Conservation (phyloP, 2,329 filamentous ascomycete species). For the Harringtonia lauricola region DNA sequence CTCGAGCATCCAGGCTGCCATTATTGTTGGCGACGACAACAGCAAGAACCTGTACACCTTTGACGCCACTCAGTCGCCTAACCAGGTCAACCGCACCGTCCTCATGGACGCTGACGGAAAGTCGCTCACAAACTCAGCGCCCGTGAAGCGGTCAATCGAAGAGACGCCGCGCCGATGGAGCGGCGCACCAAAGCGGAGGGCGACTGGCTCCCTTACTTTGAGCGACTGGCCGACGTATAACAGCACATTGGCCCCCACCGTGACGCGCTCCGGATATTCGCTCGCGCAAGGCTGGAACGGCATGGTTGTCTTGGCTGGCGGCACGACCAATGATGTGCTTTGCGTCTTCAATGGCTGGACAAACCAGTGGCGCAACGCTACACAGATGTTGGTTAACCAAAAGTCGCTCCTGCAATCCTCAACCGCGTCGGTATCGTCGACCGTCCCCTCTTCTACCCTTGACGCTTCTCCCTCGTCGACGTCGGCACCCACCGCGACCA, state of each 20-base stretch:
- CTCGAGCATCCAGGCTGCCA: conserved; percentile 43
- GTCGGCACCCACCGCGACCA: conserved; percentile 16
- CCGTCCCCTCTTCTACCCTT: conserved; percentile 1
- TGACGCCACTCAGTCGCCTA: conserved; percentile 63
- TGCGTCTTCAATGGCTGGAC: conserved; percentile 65
- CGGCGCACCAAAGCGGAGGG: conserved; percentile 5
- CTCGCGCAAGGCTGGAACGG: conserved; percentile 57
- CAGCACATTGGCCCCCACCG: conserved; percentile 54
- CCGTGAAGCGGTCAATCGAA: conserved; percentile 5
- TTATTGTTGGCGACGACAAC: conserved; percentile 63
- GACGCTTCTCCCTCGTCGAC: conserved; percentile 19
- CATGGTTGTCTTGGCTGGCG: conserved; percentile 68
- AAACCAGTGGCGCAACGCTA: conserved; percentile 71
- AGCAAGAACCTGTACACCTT: conserved; percentile 74
- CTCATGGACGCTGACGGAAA: conserved; percentile 51
- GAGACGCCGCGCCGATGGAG: conserved; percentile 21
- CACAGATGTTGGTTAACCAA: conserved; percentile 41
- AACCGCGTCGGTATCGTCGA: conserved; percentile 16
- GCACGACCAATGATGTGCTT: conserved; percentile 51
- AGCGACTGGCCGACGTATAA: conserved; percentile 72
- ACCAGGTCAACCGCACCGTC: conserved; percentile 59
- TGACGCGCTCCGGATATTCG: conserved; percentile 56
- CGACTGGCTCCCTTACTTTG: conserved; percentile 34
- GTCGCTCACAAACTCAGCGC: conserved; percentile 27
- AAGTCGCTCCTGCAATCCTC: conserved; percentile 25